These are phyloP conservation scores for Podaxis mareebaensis DNA, from an alignment of 768 basidiomycete genomes.

Conservation along the genomic window DNA sequence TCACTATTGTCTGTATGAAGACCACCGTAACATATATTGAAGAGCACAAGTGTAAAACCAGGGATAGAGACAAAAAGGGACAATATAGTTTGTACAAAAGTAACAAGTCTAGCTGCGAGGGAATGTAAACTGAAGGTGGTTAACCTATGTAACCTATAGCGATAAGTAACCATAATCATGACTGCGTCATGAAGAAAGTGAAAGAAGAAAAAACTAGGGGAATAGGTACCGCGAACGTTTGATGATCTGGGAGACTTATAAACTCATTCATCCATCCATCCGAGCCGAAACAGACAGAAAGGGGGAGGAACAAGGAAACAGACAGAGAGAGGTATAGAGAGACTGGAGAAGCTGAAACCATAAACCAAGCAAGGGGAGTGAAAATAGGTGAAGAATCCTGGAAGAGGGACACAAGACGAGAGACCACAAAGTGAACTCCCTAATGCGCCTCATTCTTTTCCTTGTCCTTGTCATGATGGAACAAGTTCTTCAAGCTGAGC, in stretches of 20 bases:
- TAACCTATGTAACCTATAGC: neutral
- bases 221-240: neutral
- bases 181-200: neutral
- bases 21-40: neutral
- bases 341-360: neutral
- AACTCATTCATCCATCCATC: neutral
- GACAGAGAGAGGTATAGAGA: neutral
- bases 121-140: neutral
- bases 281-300: neutral
- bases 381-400: neutral
- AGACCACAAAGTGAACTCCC: neutral
- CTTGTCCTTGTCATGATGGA: conserved; percentile 45
- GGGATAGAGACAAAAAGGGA: neutral
- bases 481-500: conserved; percentile 51
- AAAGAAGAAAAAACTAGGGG: neutral
- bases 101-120: neutral
- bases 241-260: neutral
- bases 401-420: neutral
- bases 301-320: neutral
- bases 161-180: neutral
- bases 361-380: neutral
- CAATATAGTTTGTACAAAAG: conserved; percentile 3
- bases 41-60: neutral
- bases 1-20: neutral
- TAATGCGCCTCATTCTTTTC: conserved; percentile 19